Evolutionary conservation across 2,329 filamentous ascomycete genomes (phyloP).

Genomic region (Gremmenia infestans): DNA sequence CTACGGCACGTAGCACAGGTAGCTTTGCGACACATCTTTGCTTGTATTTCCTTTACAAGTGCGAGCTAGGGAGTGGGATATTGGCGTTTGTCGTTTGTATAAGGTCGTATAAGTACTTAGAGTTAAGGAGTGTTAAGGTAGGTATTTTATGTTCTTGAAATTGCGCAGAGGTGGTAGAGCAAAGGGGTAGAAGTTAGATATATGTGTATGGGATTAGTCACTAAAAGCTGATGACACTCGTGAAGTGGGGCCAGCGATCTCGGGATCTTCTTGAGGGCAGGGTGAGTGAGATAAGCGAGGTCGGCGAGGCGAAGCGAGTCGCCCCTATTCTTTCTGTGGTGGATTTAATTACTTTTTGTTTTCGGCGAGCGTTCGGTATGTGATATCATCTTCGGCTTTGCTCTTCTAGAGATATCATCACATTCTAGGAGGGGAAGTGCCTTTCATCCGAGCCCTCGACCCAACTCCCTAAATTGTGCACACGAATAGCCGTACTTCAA

Average conservation of each 20-base stretch:
- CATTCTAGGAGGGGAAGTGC: too few relatives aligned
- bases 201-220: too few relatives aligned
- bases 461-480: too few relatives aligned
- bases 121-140: neutral
- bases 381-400: neutral
- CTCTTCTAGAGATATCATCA: too few relatives aligned
- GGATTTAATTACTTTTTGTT: neutral
- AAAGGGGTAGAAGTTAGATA: too few relatives aligned
- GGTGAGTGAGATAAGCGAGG: neutral
- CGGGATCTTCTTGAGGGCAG: neutral
- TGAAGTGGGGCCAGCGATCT: neutral
- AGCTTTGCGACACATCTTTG: conserved; percentile 46
- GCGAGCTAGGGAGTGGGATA: neutral
- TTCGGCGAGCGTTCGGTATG: neutral
- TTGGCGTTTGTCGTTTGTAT: neutral
- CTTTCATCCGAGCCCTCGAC: too few relatives aligned
- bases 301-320: neutral
- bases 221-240: neutral
- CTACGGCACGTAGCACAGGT: conserved; percentile 47
- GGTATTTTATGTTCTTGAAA: too few relatives aligned
- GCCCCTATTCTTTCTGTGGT: neutral
- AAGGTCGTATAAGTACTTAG: neutral
- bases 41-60: conserved; percentile 31
- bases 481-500: too few relatives aligned
- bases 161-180: too few relatives aligned